Conservation (phyloP, 2,329 filamentous ascomycete species). For the Pyrenophora graminea region DNA sequence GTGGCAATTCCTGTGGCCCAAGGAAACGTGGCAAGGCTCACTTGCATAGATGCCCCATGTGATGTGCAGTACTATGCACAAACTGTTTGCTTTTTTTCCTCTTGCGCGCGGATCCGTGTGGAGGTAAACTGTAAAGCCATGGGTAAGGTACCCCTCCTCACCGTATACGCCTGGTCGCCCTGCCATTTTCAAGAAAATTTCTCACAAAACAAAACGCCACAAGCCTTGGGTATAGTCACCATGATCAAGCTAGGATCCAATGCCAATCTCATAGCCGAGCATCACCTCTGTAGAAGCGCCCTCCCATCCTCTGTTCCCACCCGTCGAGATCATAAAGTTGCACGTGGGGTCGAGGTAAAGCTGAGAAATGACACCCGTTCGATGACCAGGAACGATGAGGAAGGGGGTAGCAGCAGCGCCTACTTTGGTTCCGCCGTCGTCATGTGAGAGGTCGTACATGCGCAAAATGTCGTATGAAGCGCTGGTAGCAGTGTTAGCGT, state of each 20-base stretch:
- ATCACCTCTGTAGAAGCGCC: constrained; percentile 86
- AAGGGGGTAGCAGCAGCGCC: constrained; percentile 82
- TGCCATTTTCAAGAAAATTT: not conserved
- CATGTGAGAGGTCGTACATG: constrained; percentile 80
- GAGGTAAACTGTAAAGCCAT: too few species aligned
- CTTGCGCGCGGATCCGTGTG: too few species aligned
- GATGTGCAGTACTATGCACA: too few species aligned
- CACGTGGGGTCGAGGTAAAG: constrained; percentile 87
- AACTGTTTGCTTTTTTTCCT: too few species aligned
- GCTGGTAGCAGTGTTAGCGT: constrained; percentile 51
- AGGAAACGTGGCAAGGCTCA: too few species aligned
- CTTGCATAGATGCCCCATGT: too few species aligned
- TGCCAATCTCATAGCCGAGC: constrained; percentile 87
- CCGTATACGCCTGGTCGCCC: not conserved
- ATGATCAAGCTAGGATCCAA: constrained; percentile 37
- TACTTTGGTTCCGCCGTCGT: constrained; percentile 57
- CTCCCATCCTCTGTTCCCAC: constrained; percentile 94
- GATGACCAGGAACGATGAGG: constrained; percentile 89
- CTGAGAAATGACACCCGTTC: constrained; percentile 84
- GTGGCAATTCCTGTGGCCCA: too few species aligned
- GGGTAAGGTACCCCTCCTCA: not conserved
- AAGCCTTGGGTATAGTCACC: constrained; percentile 30
- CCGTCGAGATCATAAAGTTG: constrained; percentile 87
- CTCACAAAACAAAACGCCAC: constrained; percentile 14
- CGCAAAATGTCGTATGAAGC: constrained; percentile 92